A percentile compares a stretch with the other conserved stretches of the same genome.
phyloP scores from a whole-genome alignment of 2,329 filamentous ascomycete species.

The Fusarium udum region DNA sequence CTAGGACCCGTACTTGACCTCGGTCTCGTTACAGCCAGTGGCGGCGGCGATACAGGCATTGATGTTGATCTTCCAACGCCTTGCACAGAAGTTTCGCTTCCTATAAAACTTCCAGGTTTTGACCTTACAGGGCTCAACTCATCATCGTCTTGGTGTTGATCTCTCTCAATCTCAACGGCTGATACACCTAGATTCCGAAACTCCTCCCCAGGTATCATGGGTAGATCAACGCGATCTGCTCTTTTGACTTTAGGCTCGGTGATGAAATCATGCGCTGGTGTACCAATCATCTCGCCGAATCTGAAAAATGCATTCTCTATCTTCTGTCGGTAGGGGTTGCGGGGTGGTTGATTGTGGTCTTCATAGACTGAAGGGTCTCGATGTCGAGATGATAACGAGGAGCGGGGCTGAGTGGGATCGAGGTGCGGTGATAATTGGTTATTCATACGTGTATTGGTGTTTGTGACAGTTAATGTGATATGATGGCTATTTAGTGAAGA shows the following conservation, averaged over 20 bases:
- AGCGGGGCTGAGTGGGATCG: background rate
- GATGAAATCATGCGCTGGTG: conserved; percentile 54
- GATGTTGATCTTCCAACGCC: background rate
- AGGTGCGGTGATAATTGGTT: background rate
- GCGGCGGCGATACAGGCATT: background rate
- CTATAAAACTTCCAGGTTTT: background rate
- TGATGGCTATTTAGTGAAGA: background rate
- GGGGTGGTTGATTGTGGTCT: conserved; percentile 29
- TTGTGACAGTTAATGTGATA: background rate
- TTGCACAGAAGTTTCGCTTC: background rate
- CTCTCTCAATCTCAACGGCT: background rate
- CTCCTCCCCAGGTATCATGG: conserved; percentile 10
- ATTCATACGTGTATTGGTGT: background rate
- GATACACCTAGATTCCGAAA: background rate
- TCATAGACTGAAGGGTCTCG: background rate
- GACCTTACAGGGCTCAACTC: background rate
- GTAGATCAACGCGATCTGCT: background rate
- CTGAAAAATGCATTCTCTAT: conserved; percentile 55
- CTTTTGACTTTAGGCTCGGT: background rate
- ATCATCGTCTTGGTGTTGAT: background rate
- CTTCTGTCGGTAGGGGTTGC: conserved; percentile 47
- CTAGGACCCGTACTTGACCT: background rate
- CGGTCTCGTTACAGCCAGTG: background rate
- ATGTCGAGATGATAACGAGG: background rate
- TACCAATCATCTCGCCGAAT: conserved; percentile 57